Evolutionary conservation across 768 basidiomycete genomes (phyloP).

Genomic region (Lactifluus echinatus): DNA sequence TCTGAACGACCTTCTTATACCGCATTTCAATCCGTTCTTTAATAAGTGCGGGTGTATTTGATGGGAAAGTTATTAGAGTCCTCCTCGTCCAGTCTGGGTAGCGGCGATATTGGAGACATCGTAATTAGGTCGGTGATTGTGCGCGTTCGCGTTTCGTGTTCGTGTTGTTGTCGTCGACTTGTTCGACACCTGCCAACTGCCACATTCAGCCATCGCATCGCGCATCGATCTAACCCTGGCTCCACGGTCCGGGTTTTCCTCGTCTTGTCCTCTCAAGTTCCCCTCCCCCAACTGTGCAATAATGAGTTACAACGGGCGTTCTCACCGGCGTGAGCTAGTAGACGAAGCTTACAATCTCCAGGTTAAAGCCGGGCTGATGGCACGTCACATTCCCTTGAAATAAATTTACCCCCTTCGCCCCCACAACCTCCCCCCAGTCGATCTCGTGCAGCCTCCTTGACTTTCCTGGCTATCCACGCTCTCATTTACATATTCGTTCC

Average conservation of each 20-base stretch:
- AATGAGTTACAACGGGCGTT: conserved; percentile 19
- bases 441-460: background rate
- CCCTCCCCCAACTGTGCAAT: background rate
- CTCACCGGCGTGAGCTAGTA: conserved; percentile 43
- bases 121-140: conserved; percentile 28
- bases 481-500: background rate
- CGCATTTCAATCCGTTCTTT: background rate
- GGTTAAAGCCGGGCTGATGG: conserved; percentile 39
- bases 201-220: background rate
- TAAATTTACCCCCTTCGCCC: background rate
- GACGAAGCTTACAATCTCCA: conserved; percentile 53
- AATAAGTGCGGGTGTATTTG: background rate
- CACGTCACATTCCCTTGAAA: conserved; percentile 5
- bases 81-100: conserved; percentile 28
- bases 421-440: background rate
- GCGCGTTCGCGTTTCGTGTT: background rate
- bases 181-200: no score
- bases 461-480: background rate
- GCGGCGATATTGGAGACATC: conserved; percentile 35
- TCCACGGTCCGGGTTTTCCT: no score
- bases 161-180: no score
- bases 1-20: background rate
- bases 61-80: conserved; percentile 32
- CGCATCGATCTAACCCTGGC: no score
- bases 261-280: background rate